Conservation (phyloP, 2,329 filamentous ascomycete genomes). For the Trichophyton benhamiae region DNA sequence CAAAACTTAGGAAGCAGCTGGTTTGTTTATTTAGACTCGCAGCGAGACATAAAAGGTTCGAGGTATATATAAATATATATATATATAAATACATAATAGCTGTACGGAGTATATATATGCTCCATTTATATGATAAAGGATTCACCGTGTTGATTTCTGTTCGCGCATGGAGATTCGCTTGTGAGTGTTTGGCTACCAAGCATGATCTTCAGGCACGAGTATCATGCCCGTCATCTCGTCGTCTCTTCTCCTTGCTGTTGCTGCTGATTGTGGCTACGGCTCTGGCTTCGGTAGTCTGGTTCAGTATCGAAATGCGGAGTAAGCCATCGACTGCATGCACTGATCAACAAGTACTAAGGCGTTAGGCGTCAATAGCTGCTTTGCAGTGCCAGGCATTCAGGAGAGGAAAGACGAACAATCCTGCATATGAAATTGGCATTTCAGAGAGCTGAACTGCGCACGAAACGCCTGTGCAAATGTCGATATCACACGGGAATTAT, state of each 20-base stretch:
- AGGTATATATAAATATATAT: background rate
- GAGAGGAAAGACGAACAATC: background rate
- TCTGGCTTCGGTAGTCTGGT: slow-evolving; percentile 1
- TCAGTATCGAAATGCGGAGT: background rate
- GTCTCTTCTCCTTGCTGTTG: background rate
- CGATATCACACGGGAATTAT: background rate
- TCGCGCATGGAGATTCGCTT: background rate
- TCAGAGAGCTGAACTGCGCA: background rate
- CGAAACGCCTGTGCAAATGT: background rate
- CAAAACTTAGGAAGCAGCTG: background rate
- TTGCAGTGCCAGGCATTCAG: background rate
- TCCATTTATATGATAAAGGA: background rate
- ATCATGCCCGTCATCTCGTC: background rate
- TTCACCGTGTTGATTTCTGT: too few species aligned
- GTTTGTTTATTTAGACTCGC: background rate
- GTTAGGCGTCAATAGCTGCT: background rate
- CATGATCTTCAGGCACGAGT: background rate
- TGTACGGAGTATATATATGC: background rate
- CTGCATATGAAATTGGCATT: too few species aligned
- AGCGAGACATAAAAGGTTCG: too few species aligned
- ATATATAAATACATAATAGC: background rate
- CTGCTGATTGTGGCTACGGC: background rate
- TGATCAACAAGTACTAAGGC: background rate
- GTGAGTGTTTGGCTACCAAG: background rate
- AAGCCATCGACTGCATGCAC: background rate